Evolutionary conservation across 2,329 filamentous ascomycete genomes (phyloP).

Genomic region (Microsporum canis): DNA sequence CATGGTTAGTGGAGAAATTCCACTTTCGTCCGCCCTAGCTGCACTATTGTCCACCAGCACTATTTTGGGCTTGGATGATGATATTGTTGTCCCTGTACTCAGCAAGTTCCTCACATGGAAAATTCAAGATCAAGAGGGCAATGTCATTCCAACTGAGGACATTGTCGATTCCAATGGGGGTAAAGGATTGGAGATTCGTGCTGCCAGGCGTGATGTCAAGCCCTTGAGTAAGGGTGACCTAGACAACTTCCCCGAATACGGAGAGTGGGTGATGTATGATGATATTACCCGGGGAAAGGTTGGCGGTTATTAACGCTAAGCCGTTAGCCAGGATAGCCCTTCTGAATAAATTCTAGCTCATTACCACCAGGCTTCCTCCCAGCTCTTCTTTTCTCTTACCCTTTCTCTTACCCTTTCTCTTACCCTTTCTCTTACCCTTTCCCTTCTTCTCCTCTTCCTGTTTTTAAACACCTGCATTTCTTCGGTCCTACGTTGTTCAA

Average conservation of each 20-base stretch:
- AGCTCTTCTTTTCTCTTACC: neutral
- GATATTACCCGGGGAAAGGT: constrained; percentile 9
- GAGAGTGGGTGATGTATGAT: constrained; percentile 8
- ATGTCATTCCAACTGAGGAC: constrained; percentile 14
- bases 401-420: neutral
- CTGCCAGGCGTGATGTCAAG: constrained; percentile 15
- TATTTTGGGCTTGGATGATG: constrained; percentile 10
- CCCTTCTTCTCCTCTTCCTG: neutral
- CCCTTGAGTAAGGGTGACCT: constrained; percentile 8
- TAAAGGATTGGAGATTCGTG: constrained; percentile 10
- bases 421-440: neutral
- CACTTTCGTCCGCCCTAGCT: constrained; percentile 16
- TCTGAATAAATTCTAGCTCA: neutral
- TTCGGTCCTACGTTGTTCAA: neutral
- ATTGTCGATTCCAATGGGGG: constrained; percentile 11
- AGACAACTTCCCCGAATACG: constrained; percentile 7
- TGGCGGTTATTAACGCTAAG: constrained; percentile 4
- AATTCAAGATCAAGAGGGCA: constrained; percentile 12
- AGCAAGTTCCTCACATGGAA: constrained; percentile 16
- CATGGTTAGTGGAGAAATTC: constrained; percentile 6
- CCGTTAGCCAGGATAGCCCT: neutral
- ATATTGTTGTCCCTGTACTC: constrained; percentile 13
- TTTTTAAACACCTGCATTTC: neutral
- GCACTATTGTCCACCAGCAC: constrained; percentile 8
- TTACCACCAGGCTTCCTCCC: no score